Percentiles rank a stretch among this genome's conserved stretches.
phyloP scores from a whole-genome alignment of 2,329 filamentous ascomycete genomes.

The Gaeumannomyces sp. region DNA sequence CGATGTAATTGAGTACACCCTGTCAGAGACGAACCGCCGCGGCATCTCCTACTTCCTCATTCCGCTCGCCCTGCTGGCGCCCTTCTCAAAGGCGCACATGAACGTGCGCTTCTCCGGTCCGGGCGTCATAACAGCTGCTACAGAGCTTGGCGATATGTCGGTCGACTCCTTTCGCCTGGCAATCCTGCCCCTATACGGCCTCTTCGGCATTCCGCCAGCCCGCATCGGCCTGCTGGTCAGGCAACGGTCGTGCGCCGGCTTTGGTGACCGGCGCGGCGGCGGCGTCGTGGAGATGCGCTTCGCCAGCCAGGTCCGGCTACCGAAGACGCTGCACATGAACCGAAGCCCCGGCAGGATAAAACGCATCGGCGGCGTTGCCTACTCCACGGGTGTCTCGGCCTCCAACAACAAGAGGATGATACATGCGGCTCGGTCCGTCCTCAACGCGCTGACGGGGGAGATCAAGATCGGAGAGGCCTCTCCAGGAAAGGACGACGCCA shows the following conservation, averaged over 20 bases:
- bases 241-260: slow-evolving; percentile 70
- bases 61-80: slow-evolving; percentile 81
- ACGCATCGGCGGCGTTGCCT: slow-evolving; percentile 86
- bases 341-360: slow-evolving; percentile 79
- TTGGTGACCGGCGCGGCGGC: slow-evolving; percentile 71
- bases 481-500: slow-evolving; percentile 48
- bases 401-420: slow-evolving; percentile 96
- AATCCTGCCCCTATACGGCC: slow-evolving; percentile 80
- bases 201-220: slow-evolving; percentile 75
- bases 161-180: slow-evolving; percentile 92
- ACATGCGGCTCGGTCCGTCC: slow-evolving; percentile 74
- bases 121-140: slow-evolving; percentile 86
- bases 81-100: slow-evolving; percentile 86
- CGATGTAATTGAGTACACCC: slow-evolving; percentile 73
- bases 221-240: slow-evolving; percentile 83
- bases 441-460: slow-evolving; percentile 81
- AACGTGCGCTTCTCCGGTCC: slow-evolving; percentile 86
- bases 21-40: slow-evolving; percentile 70
- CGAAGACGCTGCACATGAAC: slow-evolving; percentile 85
- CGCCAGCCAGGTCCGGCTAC: slow-evolving; percentile 84
- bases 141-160: slow-evolving; percentile 77
- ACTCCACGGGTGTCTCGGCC: slow-evolving; percentile 83
- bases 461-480: slow-evolving; percentile 70
- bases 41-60: slow-evolving; percentile 90
- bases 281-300: slow-evolving; percentile 93